Percentiles rank a stretch among this genome's conserved stretches.
phyloP scores from a whole-genome alignment of 169 alveolate genomes.

The Plasmodium knowlesi region DNA sequence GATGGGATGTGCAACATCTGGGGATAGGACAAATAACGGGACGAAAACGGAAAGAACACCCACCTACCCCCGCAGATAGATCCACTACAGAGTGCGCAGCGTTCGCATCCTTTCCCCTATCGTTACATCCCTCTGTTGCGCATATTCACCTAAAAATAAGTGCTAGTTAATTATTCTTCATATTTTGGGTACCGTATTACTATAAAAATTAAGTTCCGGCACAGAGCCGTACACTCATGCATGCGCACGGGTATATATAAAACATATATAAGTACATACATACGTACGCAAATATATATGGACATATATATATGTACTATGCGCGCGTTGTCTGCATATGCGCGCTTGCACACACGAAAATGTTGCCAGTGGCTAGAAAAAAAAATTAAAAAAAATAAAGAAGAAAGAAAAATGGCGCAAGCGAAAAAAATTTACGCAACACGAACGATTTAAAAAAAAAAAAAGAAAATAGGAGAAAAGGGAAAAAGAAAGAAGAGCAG shows the following conservation, averaged over 20 bases:
- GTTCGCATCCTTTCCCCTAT: background rate
- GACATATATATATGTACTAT: constrained; percentile 1
- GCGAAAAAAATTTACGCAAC: constrained; percentile 16
- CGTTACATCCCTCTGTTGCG: background rate
- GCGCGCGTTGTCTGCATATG: background rate
- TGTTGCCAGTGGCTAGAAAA: background rate
- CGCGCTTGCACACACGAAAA: background rate
- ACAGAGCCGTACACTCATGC: background rate
- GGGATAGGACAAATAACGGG: background rate
- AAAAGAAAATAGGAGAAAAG: background rate
- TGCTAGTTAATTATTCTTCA: constrained; percentile 16
- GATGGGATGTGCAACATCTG: background rate
- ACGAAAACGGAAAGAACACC: background rate
- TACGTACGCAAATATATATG: constrained; percentile 1
- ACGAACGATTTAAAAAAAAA: constrained; percentile 36
- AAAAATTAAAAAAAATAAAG: constrained; percentile 13
- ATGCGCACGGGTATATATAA: background rate
- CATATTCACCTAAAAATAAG: constrained; percentile 24
- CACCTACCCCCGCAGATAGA: background rate
- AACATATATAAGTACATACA: background rate
- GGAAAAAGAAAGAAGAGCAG: background rate
- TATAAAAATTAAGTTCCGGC: constrained; percentile 20
- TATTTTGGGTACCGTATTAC: constrained; percentile 24
- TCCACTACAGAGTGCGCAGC: background rate
- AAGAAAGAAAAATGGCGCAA: constrained; percentile 2